phyloP scores from a whole-genome alignment of 2,329 filamentous ascomycete species.

The Xylariaceae sp. region DNA sequence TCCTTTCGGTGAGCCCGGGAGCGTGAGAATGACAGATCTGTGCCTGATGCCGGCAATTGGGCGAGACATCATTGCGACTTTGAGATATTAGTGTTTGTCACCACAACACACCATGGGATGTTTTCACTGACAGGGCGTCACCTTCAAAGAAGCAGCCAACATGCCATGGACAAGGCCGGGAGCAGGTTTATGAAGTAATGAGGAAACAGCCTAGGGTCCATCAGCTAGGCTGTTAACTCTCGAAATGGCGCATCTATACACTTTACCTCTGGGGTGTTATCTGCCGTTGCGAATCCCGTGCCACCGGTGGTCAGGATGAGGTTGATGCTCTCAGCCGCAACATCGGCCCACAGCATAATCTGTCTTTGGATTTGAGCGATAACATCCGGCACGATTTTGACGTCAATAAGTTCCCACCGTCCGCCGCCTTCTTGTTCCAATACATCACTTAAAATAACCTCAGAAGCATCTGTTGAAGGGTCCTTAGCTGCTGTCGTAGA shows the following conservation, averaged over 20 bases:
- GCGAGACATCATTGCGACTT: conserved; percentile 95
- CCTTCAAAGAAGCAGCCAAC: conserved; percentile 78
- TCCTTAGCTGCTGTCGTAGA: conserved; percentile 88
- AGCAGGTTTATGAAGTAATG: conserved; percentile 81
- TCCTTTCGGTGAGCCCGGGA: conserved; percentile 94
- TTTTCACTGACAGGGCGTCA: conserved; percentile 79
- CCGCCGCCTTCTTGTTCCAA: conserved; percentile 67
- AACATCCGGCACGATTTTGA: conserved; percentile 79
- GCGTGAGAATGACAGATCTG: conserved; percentile 79
- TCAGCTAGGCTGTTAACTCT: conserved; percentile 13
- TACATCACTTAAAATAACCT: conserved; percentile 66
- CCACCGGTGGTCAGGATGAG: conserved; percentile 88
- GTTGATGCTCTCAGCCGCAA: conserved; percentile 62
- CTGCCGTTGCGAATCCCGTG: conserved; percentile 85
- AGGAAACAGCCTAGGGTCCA: conserved; percentile 67
- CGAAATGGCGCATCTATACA: not conserved
- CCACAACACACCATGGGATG: not conserved
- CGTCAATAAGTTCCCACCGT: conserved; percentile 71
- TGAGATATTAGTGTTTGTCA: conserved; percentile 13
- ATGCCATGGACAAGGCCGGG: conserved; percentile 94
- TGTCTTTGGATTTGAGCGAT: conserved; percentile 73
- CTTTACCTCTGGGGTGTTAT: conserved; percentile 83
- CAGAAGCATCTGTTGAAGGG: conserved; percentile 76
- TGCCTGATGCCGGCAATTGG: conserved; percentile 88
- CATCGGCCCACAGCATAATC: conserved; percentile 74